These are phyloP conservation scores for Scheffersomyces lignosus DNA, from an alignment of 805 yeast genomes.

Conservation along the genomic window DNA sequence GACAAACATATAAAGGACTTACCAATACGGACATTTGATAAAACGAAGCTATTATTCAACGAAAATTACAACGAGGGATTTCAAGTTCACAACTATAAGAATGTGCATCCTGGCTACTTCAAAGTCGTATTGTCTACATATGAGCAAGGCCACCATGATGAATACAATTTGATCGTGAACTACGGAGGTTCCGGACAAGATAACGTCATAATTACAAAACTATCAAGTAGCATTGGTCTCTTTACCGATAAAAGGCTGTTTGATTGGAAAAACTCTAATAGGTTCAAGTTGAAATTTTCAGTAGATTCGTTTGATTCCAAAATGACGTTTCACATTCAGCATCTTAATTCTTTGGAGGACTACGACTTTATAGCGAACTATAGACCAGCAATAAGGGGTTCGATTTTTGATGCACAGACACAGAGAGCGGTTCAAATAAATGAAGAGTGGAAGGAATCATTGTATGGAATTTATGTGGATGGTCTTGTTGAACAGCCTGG, in stretches of 20 bases:
- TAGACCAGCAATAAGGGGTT: constrained; percentile 48
- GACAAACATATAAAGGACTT: constrained; percentile 21
- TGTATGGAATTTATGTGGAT: constrained; percentile 46
- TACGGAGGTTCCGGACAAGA: constrained; percentile 16
- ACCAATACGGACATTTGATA: constrained; percentile 20
- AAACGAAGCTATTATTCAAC: constrained; percentile 22
- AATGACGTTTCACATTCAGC: constrained; percentile 26
- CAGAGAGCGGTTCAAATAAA: constrained; percentile 33
- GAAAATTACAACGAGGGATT: constrained; percentile 39
- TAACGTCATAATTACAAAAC: constrained; percentile 10
- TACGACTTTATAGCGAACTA: constrained; percentile 23
- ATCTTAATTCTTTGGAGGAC: constrained; percentile 11
- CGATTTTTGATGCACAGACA: constrained; percentile 34
- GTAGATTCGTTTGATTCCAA: constrained; percentile 18
- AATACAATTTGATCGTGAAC: constrained; percentile 33
- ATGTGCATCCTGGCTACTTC: constrained; percentile 38
- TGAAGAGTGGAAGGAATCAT: constrained; percentile 39
- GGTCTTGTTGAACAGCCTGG: constrained; percentile 24
- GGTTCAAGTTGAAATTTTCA: constrained; percentile 34
- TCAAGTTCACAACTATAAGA: constrained; percentile 16
- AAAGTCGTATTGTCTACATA: constrained; percentile 49
- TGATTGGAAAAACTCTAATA: constrained; percentile 41
- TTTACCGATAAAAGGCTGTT: constrained; percentile 24
- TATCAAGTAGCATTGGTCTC: constrained; percentile 34
- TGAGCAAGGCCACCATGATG: constrained; percentile 25